Conservation (phyloP, 2,329 filamentous ascomycete genomes). For the Alternaria arbusti region DNA sequence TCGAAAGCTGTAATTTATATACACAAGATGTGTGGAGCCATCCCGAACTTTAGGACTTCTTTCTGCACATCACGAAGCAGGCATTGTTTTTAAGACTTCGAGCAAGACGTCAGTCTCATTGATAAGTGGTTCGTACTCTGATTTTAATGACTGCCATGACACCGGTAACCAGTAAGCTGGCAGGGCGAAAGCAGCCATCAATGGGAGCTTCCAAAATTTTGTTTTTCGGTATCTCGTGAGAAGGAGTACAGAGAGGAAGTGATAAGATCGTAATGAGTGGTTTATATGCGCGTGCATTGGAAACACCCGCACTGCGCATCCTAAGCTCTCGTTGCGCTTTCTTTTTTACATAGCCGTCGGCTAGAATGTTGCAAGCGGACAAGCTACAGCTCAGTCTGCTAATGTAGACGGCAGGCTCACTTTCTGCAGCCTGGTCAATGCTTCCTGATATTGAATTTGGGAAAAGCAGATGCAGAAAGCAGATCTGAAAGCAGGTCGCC, state of each 20-base stretch:
- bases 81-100: not conserved
- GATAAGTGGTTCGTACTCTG: not conserved
- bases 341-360: no score
- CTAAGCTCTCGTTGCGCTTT: no score
- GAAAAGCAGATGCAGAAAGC: no score
- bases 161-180: rapidly evolving
- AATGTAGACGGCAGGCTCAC: no score
- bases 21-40: not conserved
- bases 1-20: not conserved
- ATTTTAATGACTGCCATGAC: not conserved
- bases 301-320: not conserved
- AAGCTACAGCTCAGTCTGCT: no score
- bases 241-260: not conserved
- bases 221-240: not conserved
- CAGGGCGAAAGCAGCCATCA: not conserved
- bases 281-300: not conserved
- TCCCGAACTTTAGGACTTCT: not conserved
- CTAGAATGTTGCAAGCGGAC: no score
- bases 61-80: not conserved
- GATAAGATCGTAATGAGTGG: not conserved
- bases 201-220: not conserved
- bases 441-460: no score
- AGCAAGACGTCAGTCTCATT: not conserved
- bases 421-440: no score
- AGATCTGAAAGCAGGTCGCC: no score